phyloP scores from a whole-genome alignment of 768 basidiomycete genomes.

The Exsudoporus frostii region DNA sequence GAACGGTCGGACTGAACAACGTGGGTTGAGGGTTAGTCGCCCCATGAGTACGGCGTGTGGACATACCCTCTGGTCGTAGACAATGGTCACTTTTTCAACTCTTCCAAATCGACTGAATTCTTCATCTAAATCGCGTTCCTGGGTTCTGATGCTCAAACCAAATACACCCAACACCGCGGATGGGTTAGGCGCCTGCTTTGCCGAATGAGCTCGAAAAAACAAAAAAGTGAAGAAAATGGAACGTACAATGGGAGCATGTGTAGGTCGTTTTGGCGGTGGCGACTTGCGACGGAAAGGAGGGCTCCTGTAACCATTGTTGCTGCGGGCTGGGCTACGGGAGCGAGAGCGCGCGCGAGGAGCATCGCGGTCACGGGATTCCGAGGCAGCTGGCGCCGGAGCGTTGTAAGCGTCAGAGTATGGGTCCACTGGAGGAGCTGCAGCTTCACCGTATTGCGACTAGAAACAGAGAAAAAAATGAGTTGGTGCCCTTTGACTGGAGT shows the following conservation, averaged over 20 bases:
- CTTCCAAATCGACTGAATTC: conserved; percentile 87
- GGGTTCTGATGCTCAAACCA: conserved; percentile 92
- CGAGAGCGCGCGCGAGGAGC: conserved; percentile 65
- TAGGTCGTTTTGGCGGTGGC: conserved; percentile 57
- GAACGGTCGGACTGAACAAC: conserved; percentile 80
- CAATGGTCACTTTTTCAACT: conserved; percentile 94
- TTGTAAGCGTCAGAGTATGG: conserved; percentile 83
- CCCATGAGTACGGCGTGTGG: background rate
- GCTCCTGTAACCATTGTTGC: conserved; percentile 54
- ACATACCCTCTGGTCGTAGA: conserved; percentile 92
- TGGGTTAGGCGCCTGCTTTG: conserved; percentile 78
- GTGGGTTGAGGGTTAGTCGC: conserved; percentile 20
- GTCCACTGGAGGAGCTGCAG: conserved; percentile 58
- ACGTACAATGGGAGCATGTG: conserved; percentile 75
- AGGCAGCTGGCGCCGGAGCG: conserved; percentile 51
- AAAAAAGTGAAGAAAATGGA: background rate
- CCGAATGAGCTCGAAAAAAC: conserved; percentile 33
- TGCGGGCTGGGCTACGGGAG: conserved; percentile 63
- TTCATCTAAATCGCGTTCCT: conserved; percentile 91
- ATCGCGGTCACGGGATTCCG: conserved; percentile 52
- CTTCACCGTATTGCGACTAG: conserved; percentile 61
- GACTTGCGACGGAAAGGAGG: conserved; percentile 58
- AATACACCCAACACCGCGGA: conserved; percentile 95
- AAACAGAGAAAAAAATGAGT: conserved; percentile 5
- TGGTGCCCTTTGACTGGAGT: background rate